A percentile compares a stretch with the other conserved stretches of the same genome.
Evolutionary conservation across 2,329 filamentous ascomycete species (phyloP).

Genomic region (Ceratocystiopsis sp.): DNA sequence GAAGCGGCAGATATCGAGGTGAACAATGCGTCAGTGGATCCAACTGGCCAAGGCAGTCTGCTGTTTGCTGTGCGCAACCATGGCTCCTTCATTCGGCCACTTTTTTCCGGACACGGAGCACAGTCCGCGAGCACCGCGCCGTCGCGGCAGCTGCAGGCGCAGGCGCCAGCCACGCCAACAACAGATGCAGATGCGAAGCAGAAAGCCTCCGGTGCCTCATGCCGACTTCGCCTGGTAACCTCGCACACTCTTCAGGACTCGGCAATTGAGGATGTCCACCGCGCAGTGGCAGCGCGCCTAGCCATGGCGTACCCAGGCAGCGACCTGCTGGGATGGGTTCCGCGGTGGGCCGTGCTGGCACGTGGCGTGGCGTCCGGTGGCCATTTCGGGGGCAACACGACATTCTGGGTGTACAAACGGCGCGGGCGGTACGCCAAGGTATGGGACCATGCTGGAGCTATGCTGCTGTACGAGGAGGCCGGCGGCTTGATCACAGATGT

Average conservation of each 20-base stretch:
- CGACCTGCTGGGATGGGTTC: slow-evolving; percentile 39
- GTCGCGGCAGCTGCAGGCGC: slow-evolving; percentile 13
- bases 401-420: slow-evolving; percentile 38
- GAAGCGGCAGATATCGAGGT: slow-evolving; percentile 24
- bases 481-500: slow-evolving; percentile 39
- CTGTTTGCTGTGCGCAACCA: slow-evolving; percentile 31
- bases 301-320: slow-evolving; percentile 27
- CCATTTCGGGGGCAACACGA: slow-evolving; percentile 21
- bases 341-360: slow-evolving; percentile 35
- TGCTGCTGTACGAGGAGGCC: slow-evolving; percentile 39
- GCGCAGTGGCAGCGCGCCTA: slow-evolving; percentile 24
- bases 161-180: slow-evolving; percentile 11
- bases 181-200: no score
- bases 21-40: slow-evolving; percentile 26
- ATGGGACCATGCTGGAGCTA: slow-evolving; percentile 44
- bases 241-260: slow-evolving; percentile 30
- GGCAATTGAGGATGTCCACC: slow-evolving; percentile 29
- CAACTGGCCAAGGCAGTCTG: slow-evolving; percentile 27
- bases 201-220: not conserved
- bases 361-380: slow-evolving; percentile 24
- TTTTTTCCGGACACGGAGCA: slow-evolving; percentile 11
- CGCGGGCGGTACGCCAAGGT: slow-evolving; percentile 32
- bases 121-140: not conserved
- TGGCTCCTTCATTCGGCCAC: slow-evolving; percentile 29
- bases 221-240: slow-evolving; percentile 26